Evolutionary conservation across 2,329 filamentous ascomycete species (phyloP).

Genomic region (Ceratocystis ficicola): DNA sequence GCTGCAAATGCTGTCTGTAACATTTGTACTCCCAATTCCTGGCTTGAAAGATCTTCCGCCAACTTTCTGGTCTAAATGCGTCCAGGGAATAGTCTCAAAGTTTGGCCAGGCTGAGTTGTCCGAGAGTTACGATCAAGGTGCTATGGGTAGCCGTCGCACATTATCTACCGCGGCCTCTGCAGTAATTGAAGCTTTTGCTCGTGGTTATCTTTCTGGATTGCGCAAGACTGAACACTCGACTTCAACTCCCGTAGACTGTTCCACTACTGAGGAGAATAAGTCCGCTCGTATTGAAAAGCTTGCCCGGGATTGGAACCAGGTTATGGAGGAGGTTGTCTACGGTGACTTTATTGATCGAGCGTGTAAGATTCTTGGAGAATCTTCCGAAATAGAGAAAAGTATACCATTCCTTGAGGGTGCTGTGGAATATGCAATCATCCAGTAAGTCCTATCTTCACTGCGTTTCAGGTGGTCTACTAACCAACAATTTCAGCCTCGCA

Average conservation of each 20-base stretch:
- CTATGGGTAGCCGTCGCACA: slow-evolving; percentile 61
- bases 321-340: slow-evolving; percentile 54
- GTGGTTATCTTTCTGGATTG: slow-evolving; percentile 54
- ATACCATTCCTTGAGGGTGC: slow-evolving; percentile 50
- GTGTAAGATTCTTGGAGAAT: slow-evolving; percentile 48
- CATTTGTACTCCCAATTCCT: slow-evolving; percentile 53
- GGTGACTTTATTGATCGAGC: slow-evolving; percentile 54
- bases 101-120: slow-evolving; percentile 58
- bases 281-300: slow-evolving; percentile 29
- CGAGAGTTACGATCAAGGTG: slow-evolving; percentile 71
- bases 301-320: slow-evolving; percentile 52
- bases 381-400: slow-evolving; percentile 51
- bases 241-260: slow-evolving; percentile 41
- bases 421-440: slow-evolving; percentile 55
- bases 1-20: slow-evolving; percentile 47
- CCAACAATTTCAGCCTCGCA: slow-evolving; percentile 42
- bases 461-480: slow-evolving; percentile 2
- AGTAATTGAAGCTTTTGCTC: slow-evolving; percentile 55
- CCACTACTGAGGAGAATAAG: slow-evolving; percentile 41
- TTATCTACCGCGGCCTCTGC: slow-evolving; percentile 59
- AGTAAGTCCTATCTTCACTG: slow-evolving; percentile 38
- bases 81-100: slow-evolving; percentile 47
- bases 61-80: slow-evolving; percentile 53
- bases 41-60: slow-evolving; percentile 50
- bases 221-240: slow-evolving; percentile 25